Evolutionary conservation across 495 filamentous ascomycete genomes (phyloP).

Genomic region (Astrothelium subdiscretum): DNA sequence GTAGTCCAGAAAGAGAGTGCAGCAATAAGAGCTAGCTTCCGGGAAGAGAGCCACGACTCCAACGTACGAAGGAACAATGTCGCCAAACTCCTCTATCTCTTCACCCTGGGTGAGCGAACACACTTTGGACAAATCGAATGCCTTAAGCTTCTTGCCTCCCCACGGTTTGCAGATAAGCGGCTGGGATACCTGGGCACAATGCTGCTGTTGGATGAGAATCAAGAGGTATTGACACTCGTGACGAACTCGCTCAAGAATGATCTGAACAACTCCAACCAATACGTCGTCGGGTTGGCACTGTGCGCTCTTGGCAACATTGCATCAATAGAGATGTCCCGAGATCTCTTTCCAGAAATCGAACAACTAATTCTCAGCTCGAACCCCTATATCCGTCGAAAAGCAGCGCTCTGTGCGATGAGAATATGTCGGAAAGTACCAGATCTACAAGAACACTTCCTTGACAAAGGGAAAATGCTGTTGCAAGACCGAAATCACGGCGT

Average conservation of each 20-base stretch:
- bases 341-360: slow-evolving; percentile 92
- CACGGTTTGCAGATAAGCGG: slow-evolving; percentile 95
- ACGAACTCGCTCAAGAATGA: slow-evolving; percentile 98
- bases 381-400: slow-evolving; percentile 93
- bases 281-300: slow-evolving; percentile 90
- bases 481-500: slow-evolving; percentile 93
- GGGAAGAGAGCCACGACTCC: slow-evolving; percentile 89
- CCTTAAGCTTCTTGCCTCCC: slow-evolving; percentile 89
- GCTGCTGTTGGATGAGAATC: slow-evolving; percentile 92
- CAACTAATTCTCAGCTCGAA: slow-evolving; percentile 80
- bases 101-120: slow-evolving; percentile 94
- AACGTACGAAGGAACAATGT: slow-evolving; percentile 95
- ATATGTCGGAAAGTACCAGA: slow-evolving; percentile 97
- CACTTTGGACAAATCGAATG: slow-evolving; percentile 99
- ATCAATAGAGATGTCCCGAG: slow-evolving; percentile 95
- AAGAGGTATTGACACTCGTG: slow-evolving; percentile 91
- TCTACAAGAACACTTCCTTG: slow-evolving; percentile 90
- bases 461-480: slow-evolving; percentile 81
- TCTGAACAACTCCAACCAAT: slow-evolving; percentile 93
- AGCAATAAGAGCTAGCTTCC: slow-evolving; percentile 88
- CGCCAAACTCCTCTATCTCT: slow-evolving; percentile 93
- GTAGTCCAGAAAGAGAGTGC: slow-evolving; percentile 99
- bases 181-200: slow-evolving; percentile 94
- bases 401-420: slow-evolving; percentile 98
- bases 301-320: slow-evolving; percentile 96